A percentile compares a stretch with the other conserved stretches of the same genome.
These are phyloP conservation scores for Graphium sp. DNA, from an alignment of 2,329 filamentous ascomycete genomes.

Conservation along the genomic window DNA sequence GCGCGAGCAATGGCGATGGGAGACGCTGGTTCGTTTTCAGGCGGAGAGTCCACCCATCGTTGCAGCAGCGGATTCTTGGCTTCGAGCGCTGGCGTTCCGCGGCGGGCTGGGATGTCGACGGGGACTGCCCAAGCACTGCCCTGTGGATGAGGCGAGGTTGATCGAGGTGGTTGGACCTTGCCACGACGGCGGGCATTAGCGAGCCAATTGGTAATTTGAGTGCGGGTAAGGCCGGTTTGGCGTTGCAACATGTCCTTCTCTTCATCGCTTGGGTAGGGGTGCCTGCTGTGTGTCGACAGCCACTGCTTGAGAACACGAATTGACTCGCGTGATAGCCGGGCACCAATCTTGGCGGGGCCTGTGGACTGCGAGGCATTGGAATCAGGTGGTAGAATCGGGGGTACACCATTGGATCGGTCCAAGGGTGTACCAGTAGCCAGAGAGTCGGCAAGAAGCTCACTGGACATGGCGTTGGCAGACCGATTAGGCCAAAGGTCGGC, in stretches of 20 bases:
- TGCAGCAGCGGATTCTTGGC: conserved; percentile 39
- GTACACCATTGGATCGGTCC: too few species aligned
- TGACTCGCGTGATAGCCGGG: conserved; percentile 65
- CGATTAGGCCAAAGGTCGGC: too few species aligned
- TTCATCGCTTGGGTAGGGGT: conserved; percentile 78
- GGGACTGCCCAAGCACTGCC: conserved; percentile 30
- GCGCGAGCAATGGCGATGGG: conserved; percentile 41
- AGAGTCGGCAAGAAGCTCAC: too few species aligned
- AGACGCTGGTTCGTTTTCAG: conserved; percentile 42
- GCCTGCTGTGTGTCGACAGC: conserved; percentile 62
- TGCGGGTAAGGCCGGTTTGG: conserved; percentile 65
- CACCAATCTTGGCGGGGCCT: conserved; percentile 37
- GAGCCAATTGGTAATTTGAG: conserved; percentile 82
- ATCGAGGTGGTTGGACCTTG: conserved; percentile 54
- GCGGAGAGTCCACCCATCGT: conserved; percentile 41
- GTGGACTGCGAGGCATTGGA: conserved; percentile 8
- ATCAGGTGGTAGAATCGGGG: too few species aligned
- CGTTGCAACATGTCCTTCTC: conserved; percentile 68
- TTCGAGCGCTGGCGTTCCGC: conserved; percentile 35
- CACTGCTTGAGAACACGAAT: conserved; percentile 71
- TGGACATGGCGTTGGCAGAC: too few species aligned
- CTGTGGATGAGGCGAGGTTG: conserved; percentile 44
- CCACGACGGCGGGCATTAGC: conserved; percentile 74
- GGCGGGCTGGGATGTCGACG: conserved; percentile 56
- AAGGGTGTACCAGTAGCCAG: too few species aligned